Evolutionary conservation across 1,284 basidiomycete genomes (phyloP).

Genomic region (Ustilago tritici): DNA sequence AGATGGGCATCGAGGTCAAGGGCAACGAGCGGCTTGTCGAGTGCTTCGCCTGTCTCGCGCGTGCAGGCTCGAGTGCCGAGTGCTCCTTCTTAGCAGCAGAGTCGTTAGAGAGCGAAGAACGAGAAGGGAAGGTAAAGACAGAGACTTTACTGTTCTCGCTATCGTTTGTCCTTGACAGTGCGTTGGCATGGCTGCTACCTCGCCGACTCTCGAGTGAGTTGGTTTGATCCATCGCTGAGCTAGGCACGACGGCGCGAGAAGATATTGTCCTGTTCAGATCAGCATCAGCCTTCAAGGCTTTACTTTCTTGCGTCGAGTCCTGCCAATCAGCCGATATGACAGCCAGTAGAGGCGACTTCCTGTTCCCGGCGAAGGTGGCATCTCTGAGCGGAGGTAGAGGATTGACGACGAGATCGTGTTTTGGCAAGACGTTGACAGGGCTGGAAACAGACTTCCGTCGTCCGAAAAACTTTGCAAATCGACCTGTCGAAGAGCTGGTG

Average conservation of each 20-base stretch:
- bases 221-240: not conserved
- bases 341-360: conserved; percentile 29
- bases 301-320: not conserved
- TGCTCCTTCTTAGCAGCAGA: conserved; percentile 8
- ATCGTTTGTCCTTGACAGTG: conserved; percentile 9
- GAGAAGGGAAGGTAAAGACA: conserved; percentile 32
- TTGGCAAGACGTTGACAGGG: conserved; percentile 8
- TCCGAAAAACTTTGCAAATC: conserved; percentile 32
- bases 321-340: conserved; percentile 31
- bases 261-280: conserved; percentile 7
- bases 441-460: conserved; percentile 40
- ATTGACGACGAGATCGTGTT: conserved; percentile 19
- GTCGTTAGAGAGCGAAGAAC: conserved; percentile 14
- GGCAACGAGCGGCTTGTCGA: conserved; percentile 31
- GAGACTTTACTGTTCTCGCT: conserved; percentile 18
- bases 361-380: conserved; percentile 6
- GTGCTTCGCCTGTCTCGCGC: conserved; percentile 21
- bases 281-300: not conserved
- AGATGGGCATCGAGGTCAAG: conserved; percentile 19
- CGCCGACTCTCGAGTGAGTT: not conserved
- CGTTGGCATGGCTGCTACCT: not conserved
- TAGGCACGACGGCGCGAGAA: conserved; percentile 9
- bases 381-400: conserved; percentile 23
- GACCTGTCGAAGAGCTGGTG: conserved; percentile 1
- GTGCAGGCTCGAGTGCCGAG: not conserved